Evolutionary conservation across 768 basidiomycete species (phyloP), one percentile per base, ranked within the genome.

Genomic region (Kwoniella sp.): DNA sequence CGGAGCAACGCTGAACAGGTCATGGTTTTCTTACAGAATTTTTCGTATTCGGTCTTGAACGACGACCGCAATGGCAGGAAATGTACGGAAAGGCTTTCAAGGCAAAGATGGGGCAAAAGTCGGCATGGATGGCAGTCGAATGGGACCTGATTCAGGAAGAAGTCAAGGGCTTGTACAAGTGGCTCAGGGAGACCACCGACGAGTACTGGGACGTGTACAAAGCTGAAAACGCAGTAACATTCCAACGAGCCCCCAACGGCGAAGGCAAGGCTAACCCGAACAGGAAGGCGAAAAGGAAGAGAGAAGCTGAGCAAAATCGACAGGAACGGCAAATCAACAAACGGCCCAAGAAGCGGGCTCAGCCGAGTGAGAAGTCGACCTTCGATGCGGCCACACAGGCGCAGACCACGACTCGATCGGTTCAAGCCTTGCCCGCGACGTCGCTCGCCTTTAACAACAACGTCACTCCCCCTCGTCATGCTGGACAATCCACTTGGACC

Each of bases 51-150:
- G 48, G 37, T 12, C 41, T 42, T 34, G 37, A 43, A 33, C 19
- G 50, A 43, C 26, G 50, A 31, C 41, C 50, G 14, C 50, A 52
- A 23, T 52, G 50, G 50, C 41, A 42, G 10, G 41, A 52, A n/a
- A 52, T 52, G 50, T 52, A 43, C 22, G 23, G 41, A 2, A 42
- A 45, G 12, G 44, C 44, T 40, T n/a, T n/a, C n/a, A n/a, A n/a
- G n/a, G n/a, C n/a, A n/a, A 43, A 43, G 19, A 52, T 42, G 15
- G 50, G 50, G 0, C 22, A 22, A 2, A 52, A 43, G n/a, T 43
- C 41, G n/a, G 38, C 41, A 20, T 52, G 50, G 50, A 22, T 52
- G 1, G 43, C 50, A 26, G 50, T 42, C 20, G 50, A 52, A 37
- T 52, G 50, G 50, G 50, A 43, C 23, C 26, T 43, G 12, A 28